These are phyloP conservation scores for Melastoma malabathricum DNA, from an alignment of 345 rosid genomes.

Conservation along the genomic window DNA sequence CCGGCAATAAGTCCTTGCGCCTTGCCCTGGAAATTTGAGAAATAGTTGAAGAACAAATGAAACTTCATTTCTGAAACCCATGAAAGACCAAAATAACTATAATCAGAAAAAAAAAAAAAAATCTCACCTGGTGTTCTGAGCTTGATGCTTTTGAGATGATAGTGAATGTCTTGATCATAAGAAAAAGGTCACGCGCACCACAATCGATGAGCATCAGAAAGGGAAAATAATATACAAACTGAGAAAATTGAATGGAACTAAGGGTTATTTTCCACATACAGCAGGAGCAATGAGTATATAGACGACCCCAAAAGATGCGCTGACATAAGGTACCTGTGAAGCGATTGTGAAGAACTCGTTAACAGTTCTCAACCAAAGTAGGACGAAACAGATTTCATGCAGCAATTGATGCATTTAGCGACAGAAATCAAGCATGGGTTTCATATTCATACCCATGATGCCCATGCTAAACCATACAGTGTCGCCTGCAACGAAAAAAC, in stretches of 20 bases:
- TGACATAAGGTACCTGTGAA: constrained; percentile 35
- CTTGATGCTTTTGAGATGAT: constrained; percentile 44
- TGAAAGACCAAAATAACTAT: background rate
- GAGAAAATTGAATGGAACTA: too few relatives aligned
- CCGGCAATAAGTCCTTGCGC: constrained; percentile 44
- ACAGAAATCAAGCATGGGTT: too few relatives aligned
- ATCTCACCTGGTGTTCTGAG: constrained; percentile 27
- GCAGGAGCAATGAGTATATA: constrained; percentile 33
- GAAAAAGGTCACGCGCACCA: constrained; percentile 3
- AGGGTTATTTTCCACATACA: constrained; percentile 13
- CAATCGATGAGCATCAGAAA: background rate
- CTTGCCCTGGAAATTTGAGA: constrained; percentile 23
- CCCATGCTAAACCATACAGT: constrained; percentile 46
- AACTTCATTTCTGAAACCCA: background rate
- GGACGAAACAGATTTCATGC: too few relatives aligned
- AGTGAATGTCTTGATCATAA: constrained; percentile 29
- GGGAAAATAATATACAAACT: background rate
- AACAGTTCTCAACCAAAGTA: too few relatives aligned
- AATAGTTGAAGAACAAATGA: background rate
- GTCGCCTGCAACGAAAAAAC: constrained; percentile 23
- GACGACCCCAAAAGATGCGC: constrained; percentile 45
- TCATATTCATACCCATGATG: constrained; percentile 34
- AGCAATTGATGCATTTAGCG: too few relatives aligned
- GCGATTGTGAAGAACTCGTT: too few relatives aligned
- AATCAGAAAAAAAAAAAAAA: background rate